Evolutionary conservation across 1,139 yeast species (phyloP).

Genomic region (Blastobotrys ciferrii): DNA sequence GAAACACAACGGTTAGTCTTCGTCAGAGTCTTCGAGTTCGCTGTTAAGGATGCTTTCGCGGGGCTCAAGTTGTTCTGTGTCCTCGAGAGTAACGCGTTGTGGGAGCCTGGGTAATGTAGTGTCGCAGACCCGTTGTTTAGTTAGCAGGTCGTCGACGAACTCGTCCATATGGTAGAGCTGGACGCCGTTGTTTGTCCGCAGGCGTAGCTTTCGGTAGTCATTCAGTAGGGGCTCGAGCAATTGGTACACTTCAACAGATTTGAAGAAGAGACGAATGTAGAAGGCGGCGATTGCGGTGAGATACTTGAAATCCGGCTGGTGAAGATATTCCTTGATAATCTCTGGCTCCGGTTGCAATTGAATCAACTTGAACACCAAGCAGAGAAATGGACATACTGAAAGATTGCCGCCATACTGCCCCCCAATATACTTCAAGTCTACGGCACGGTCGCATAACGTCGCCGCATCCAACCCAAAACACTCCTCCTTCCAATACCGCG

Average conservation of each 20-base stretch:
- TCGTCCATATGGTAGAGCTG: constrained; percentile 53
- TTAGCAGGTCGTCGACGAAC: constrained; percentile 54
- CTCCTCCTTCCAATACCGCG: constrained; percentile 64
- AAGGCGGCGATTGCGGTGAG: constrained; percentile 59
- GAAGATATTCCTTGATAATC: constrained; percentile 51
- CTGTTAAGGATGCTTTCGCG: constrained; percentile 35
- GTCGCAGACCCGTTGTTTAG: constrained; percentile 53
- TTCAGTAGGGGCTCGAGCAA: constrained; percentile 51
- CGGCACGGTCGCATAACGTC: constrained; percentile 48
- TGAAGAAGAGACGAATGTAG: constrained; percentile 53
- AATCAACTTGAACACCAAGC: constrained; percentile 58
- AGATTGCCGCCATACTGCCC: constrained; percentile 47
- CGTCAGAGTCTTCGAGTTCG: constrained; percentile 26
- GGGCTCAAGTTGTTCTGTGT: constrained; percentile 40
- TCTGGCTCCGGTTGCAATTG: constrained; percentile 61
- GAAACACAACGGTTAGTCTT: neutral
- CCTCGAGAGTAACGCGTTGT: constrained; percentile 41
- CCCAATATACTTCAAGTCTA: constrained; percentile 43
- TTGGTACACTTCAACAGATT: constrained; percentile 47
- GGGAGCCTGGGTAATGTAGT: constrained; percentile 61
- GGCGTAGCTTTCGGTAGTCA: constrained; percentile 55
- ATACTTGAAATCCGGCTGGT: constrained; percentile 64
- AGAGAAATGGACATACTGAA: constrained; percentile 63
- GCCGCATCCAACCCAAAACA: constrained; percentile 58
- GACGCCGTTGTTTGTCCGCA: constrained; percentile 36